Conservation (phyloP, 2,329 filamentous ascomycete species). For the Endocalyx cinctus region DNA sequence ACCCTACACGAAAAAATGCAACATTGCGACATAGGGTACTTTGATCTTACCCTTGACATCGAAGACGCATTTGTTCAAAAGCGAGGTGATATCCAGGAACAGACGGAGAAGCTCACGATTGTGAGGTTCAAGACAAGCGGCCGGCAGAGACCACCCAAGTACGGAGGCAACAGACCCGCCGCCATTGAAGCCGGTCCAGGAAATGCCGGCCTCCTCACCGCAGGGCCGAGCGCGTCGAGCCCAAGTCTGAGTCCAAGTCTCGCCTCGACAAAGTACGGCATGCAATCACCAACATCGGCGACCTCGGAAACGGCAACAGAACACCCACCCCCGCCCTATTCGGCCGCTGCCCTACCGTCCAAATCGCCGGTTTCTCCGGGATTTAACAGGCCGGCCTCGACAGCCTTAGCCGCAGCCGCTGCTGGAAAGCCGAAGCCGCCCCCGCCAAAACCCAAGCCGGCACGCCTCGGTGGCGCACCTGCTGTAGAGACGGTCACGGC, state of each 20-base stretch:
- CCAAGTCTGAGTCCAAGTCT: constrained; percentile 23
- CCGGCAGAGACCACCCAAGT: constrained; percentile 56
- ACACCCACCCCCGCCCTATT: constrained; percentile 69
- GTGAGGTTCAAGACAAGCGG: constrained; percentile 89
- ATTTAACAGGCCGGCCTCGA: constrained; percentile 20
- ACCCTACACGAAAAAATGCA: constrained; percentile 98
- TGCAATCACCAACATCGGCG: no score
- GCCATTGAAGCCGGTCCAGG: constrained; percentile 22
- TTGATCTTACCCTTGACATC: constrained; percentile 84
- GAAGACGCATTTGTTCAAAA: constrained; percentile 88
- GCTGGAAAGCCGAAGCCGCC: constrained; percentile 66
- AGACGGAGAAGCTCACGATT: constrained; percentile 77
- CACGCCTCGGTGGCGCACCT: constrained; percentile 60
- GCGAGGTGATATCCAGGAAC: constrained; percentile 81
- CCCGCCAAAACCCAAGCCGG: constrained; percentile 70
- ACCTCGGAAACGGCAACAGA: constrained; percentile 41
- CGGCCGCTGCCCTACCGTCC: constrained; percentile 36
- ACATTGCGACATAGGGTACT: constrained; percentile 93
- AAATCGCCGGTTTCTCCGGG: constrained; percentile 30
- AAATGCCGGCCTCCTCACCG: constrained; percentile 43
- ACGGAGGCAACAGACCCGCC: constrained; percentile 46
- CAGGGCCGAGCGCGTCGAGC: constrained; percentile 32
- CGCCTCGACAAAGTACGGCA: constrained; percentile 26
- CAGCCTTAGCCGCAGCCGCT: constrained; percentile 40
- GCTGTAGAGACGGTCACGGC: constrained; percentile 78